Evolutionary conservation across 2,329 filamentous ascomycete genomes (phyloP), one percentile per base, ranked within the genome.

Genomic region (Talaromyces funiculosus): DNA sequence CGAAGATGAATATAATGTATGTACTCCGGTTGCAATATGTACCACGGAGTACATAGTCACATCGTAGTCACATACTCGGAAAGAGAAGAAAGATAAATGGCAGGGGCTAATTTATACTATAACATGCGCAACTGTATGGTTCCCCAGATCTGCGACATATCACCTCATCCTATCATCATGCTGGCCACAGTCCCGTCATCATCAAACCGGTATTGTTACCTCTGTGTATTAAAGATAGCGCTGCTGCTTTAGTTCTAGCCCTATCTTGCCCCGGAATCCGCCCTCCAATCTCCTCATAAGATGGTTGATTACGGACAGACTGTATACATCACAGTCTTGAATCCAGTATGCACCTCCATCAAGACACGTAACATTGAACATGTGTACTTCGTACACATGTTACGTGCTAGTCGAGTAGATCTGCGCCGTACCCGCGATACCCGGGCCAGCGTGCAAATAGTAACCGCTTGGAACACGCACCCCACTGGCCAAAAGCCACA

Each of bases 141-240:
- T 59, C 55, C 60, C 60, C 60, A 61, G 56, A 60, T 57, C 35
- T 47, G 18, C 58, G 24, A 38, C 43, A 53, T 31, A 62, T 62
- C 60, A 62, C 60, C 60, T 62, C 60, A 62, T 60, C 55, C 31
- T 47, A 62, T 59, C 60, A 60, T 62, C 56, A 62, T 61, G 33
- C 43, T 4, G 35, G 14, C 16, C 56, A n/a, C 22, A 40, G 42
- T 51, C 56, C 53, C 57, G 58, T 47, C 47, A 60, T 60, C 58
- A 57, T 53, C 22, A 31, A 31, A 10, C 31, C 9, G 16, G 45
- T 20, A 51, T 33, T 18, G 14, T 51, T 49, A 29, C 43, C 12
- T 47, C 43, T 16, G 43, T n/a, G 43, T 47, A 10, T 29, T n/a
- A 47, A n/a, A 47, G 43, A 47, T 29, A 47, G 43, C 1, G 42